Evolutionary conservation across 1,284 basidiomycete species (phyloP).

Genomic region (Marasmius sp.): DNA sequence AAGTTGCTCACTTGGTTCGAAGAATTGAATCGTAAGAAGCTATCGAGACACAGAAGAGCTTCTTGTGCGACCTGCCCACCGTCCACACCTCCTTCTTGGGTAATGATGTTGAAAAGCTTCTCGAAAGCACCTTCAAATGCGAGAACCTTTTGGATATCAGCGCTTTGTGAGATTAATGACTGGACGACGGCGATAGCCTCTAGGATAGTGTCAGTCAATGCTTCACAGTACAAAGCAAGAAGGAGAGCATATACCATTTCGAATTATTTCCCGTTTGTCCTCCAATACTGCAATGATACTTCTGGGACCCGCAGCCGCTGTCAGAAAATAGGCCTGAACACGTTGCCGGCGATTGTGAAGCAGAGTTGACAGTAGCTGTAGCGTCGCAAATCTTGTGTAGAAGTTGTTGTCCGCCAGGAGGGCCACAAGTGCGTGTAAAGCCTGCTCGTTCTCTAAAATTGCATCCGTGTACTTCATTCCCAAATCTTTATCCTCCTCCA

Average conservation of each 20-base stretch:
- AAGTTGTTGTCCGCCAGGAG: constrained; percentile 79
- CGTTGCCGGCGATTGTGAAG: constrained; percentile 77
- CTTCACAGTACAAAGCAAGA: neutral
- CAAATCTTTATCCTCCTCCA: constrained; percentile 59
- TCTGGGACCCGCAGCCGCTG: constrained; percentile 72
- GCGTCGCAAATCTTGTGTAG: constrained; percentile 84
- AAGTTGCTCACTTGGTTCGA: constrained; percentile 83
- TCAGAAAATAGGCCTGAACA: constrained; percentile 89
- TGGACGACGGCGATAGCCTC: constrained; percentile 86
- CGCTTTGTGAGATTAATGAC: constrained; percentile 79
- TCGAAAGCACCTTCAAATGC: constrained; percentile 98
- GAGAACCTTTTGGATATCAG: constrained; percentile 95
- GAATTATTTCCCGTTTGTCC: constrained; percentile 81
- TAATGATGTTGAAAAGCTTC: constrained; percentile 88
- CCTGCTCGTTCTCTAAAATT: constrained; percentile 69
- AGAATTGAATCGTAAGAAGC: constrained; percentile 87
- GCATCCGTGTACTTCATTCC: constrained; percentile 74
- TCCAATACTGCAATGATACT: constrained; percentile 75
- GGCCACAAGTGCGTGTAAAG: constrained; percentile 75
- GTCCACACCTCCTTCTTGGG: constrained; percentile 88
- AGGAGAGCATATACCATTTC: constrained; percentile 61
- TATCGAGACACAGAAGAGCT: constrained; percentile 83
- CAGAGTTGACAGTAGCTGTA: constrained; percentile 83
- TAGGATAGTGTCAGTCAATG: constrained; percentile 27
- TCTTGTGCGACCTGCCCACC: constrained; percentile 89